Evolutionary conservation across 2,329 filamentous ascomycete species (phyloP), one percentile per base, ranked within the genome.

Genomic region (Colletotrichum brevisporum): DNA sequence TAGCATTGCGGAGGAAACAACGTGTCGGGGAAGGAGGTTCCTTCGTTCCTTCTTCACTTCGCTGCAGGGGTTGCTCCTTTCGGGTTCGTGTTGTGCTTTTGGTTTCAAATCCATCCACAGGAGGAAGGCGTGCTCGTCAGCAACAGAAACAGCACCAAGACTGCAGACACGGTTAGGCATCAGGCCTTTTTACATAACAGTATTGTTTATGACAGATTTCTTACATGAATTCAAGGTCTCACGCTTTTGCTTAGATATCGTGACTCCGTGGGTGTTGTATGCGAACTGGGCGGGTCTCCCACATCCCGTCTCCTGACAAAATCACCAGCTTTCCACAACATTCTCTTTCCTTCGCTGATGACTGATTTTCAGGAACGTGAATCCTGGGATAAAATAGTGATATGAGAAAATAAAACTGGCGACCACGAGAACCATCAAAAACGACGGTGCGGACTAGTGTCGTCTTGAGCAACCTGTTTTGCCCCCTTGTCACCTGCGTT

Each of bases 41-140:
- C 24, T 47, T 58, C 10, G 41, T 58, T 24, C 12, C 50, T 24
- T 9, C 50, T 24, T 9, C 10, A 51, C 53, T 53, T 50, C 36
- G 27, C 31, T 63, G 64, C 64, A 67, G 59, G 59, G 58, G 52
- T 18, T 27, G 24, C 64, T 67, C 36, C 21, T 63, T 57, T 56
- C 21, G 64, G 48, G 24, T 54, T 65, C 61, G 27, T 53, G 45
- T 26, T 26, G 59, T 55, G 48, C 5, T 59, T 47, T 18, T 9
- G 15, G 27, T 53, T 47, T 58, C 53, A 43, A 58, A 54, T 50
- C 31, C 31, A 36, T 36, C 31, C 31, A 9, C 10, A 12, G 24
- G 60, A 47, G 39, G 54, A 59, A 36, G 54, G 21, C 36, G 15
- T 13, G n/a, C 27, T 58, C 24, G 56, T 58, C 54, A 58, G 61